Evolutionary conservation across 108 stramenopile species (phyloP).

Genomic region (Stephanodiscus minutulus): DNA sequence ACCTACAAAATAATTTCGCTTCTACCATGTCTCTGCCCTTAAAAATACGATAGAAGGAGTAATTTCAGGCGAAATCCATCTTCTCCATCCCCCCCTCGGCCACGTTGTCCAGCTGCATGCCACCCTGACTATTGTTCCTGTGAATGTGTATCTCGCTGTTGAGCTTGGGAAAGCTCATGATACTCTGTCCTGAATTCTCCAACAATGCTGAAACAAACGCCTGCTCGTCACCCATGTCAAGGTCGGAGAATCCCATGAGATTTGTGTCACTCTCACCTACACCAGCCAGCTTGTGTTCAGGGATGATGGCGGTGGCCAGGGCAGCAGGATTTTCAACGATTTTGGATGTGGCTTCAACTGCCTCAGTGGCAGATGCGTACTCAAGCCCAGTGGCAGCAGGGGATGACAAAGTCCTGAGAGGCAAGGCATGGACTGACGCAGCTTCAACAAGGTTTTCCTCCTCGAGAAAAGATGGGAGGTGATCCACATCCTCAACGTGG

Average conservation of each 20-base stretch:
- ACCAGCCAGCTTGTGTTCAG: slow-evolving; percentile 6
- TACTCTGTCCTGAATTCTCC: slow-evolving; percentile 57
- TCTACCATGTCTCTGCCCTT: too few species aligned
- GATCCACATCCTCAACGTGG: slow-evolving; percentile 6
- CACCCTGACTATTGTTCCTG: not conserved
- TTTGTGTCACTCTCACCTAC: not conserved
- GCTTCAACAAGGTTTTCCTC: not conserved
- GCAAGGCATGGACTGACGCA: not conserved
- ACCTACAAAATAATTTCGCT: too few species aligned
- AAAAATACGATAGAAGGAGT: too few species aligned
- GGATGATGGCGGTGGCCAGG: not conserved
- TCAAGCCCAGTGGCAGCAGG: not conserved
- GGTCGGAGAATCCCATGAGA: slow-evolving; percentile 42
- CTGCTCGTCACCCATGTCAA: slow-evolving; percentile 73
- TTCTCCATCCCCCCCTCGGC: not conserved
- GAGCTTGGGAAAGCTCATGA: slow-evolving; percentile 37
- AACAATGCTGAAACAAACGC: slow-evolving; percentile 83
- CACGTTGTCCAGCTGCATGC: not conserved
- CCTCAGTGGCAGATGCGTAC: slow-evolving; percentile 49
- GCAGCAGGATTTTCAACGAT: not conserved
- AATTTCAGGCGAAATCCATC: not conserved
- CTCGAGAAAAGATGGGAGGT: slow-evolving; percentile 1
- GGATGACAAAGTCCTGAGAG: not conserved
- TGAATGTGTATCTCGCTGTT: slow-evolving; percentile 16
- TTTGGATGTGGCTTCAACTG: slow-evolving; percentile 22